Evolutionary conservation across 1,284 basidiomycete genomes (phyloP).

Genomic region (Meripilus lineatus): DNA sequence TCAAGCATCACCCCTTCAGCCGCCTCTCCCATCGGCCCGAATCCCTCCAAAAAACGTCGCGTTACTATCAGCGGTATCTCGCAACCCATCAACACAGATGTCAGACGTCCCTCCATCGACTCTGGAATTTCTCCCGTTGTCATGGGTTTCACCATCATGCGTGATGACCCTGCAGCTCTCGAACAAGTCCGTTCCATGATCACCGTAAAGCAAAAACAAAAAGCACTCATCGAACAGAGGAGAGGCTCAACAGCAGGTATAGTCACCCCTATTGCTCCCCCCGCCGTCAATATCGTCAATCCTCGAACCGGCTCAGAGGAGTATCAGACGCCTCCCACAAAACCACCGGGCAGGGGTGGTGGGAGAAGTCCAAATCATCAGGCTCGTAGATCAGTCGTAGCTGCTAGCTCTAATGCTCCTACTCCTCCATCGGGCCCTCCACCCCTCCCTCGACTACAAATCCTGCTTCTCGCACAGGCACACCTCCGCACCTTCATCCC

Average conservation of each 20-base stretch:
- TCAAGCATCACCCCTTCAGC: conserved; percentile 26
- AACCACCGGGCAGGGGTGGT: conserved; percentile 14
- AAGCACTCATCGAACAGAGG: conserved; percentile 63
- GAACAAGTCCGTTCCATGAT: conserved; percentile 63
- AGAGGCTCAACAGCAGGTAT: conserved; percentile 50
- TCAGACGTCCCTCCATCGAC: conserved; percentile 35
- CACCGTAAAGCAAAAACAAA: conserved; percentile 63
- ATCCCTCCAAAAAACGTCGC: conserved; percentile 66
- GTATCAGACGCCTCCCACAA: conserved; percentile 15
- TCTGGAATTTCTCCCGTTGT: conserved; percentile 61
- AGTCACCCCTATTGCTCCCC: conserved; percentile 18
- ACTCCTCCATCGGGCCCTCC: conserved; percentile 16
- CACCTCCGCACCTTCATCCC: neutral
- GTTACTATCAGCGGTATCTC: conserved; percentile 61
- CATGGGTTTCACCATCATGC: conserved; percentile 53
- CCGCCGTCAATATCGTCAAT: conserved; percentile 23
- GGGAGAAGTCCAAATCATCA: conserved; percentile 33
- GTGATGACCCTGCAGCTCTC: conserved; percentile 52
- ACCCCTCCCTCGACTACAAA: conserved; percentile 3
- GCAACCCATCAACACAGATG: conserved; percentile 49
- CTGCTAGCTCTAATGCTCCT: conserved; percentile 17
- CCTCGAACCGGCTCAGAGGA: conserved; percentile 16
- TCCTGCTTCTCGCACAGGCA: conserved; percentile 3
- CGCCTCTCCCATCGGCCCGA: conserved; percentile 31
- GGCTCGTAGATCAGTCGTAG: conserved; percentile 21